Conservation (phyloP, 305 asterid species). For the Rubia tinctorum region DNA sequence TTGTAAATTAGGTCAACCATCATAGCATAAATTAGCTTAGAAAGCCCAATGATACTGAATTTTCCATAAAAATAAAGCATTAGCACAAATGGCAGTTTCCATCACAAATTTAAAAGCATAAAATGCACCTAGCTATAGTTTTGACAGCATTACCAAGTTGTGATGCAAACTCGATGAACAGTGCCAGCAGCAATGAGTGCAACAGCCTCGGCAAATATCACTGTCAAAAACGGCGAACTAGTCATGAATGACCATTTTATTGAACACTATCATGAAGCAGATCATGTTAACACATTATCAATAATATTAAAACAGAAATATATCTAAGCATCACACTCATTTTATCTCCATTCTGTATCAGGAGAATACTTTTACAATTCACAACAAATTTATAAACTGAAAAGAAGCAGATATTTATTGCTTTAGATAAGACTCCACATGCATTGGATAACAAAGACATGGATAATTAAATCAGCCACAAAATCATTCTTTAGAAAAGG, state of each 20-base stretch:
- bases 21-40: background rate
- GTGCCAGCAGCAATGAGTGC: constrained; percentile 90
- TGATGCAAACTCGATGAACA: constrained; percentile 93
- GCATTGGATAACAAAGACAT: too few relatives aligned
- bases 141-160: constrained; percentile 64
- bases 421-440: background rate
- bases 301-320: background rate
- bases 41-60: background rate
- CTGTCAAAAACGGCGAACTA: constrained; percentile 38
- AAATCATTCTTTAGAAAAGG: too few relatives aligned
- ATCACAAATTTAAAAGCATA: constrained; percentile 6
- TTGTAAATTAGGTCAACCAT: background rate
- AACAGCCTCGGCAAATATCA: constrained; percentile 71
- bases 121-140: background rate
- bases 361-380: background rate
- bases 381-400: background rate
- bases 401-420: background rate
- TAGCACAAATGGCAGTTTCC: background rate
- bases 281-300: background rate
- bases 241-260: background rate
- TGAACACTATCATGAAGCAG: background rate
- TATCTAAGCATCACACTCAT: background rate
- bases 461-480: too few relatives aligned
- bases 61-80: background rate
- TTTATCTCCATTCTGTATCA: background rate